Base-by-base conservation (phyloP, 2,329 filamentous ascomycete genomes). In the Sordariomycetes sp. region DNA sequence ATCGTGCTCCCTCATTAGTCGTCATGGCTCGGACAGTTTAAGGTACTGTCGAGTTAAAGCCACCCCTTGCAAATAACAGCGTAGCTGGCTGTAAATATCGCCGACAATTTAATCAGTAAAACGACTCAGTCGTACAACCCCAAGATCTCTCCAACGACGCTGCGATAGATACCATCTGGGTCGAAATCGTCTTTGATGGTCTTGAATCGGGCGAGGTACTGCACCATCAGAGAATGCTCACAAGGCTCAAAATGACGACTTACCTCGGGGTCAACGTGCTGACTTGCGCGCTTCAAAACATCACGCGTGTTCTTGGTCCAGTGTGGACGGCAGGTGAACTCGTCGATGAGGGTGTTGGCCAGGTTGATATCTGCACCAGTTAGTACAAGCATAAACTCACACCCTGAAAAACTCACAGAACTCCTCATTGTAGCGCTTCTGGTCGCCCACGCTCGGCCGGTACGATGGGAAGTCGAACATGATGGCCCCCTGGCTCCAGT, bases 391-490 rank as follows among this genome's bases (percentile, higher is more conserved):
- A 19, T 5, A n/a, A n/a, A n/a, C n/a, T n/a, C n/a, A n/a, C n/a
- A n/a, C n/a, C n/a, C n/a, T n/a, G n/a, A n/a, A 34, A 2, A 14
- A 49, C 58, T 51, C 43, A 68, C 64, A 71, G 34, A 70, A 72
- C 4, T 57, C 53, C 47, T 68, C 65, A 36, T 70, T 70, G 42
- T 61, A 70, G 30, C 66, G 58, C 46, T 58, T 50, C 5, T 59
- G 47, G 35, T 70, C 64, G 2, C 66, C 67, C 8, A 58, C 44
- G 3, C 46, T 58, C 0, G 68, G 66, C 33, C 61, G 55, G 45
- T 63, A 71, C 15, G 51, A 59, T 3, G 67, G 67, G 42, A 70
- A 72, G 43, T 72, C 67, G 41, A 72, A 66, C 67, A 70, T 72
- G 44, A 72, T 68, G 15, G 61, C 58, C 3, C 66, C 68, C 45